Percentiles rank a stretch among this genome's conserved stretches.
These are phyloP conservation scores for Cladosporium sp. DNA, from an alignment of 2,329 filamentous ascomycete genomes.

Conservation along the genomic window DNA sequence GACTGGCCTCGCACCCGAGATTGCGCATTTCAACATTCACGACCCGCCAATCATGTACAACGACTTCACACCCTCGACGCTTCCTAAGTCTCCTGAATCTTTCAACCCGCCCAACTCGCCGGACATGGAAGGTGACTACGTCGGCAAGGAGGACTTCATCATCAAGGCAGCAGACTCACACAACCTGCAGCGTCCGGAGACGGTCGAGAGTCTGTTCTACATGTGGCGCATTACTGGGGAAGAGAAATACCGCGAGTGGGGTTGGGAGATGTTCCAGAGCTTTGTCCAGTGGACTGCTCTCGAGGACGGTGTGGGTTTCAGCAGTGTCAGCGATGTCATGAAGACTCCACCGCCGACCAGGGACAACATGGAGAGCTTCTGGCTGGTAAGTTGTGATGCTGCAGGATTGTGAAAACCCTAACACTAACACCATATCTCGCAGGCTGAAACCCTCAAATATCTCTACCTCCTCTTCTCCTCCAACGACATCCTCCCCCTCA, in stretches of 20 bases:
- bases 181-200: conserved; percentile 93
- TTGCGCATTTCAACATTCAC: conserved; percentile 81
- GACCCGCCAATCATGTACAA: conserved; percentile 62
- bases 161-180: conserved; percentile 82
- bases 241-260: conserved; percentile 85
- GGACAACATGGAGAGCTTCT: conserved; percentile 99
- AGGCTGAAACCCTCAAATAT: conserved; percentile 97
- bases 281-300: conserved; percentile 85
- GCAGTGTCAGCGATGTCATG: conserved; percentile 72
- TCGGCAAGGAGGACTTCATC: conserved; percentile 68
- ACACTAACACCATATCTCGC: background rate
- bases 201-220: conserved; percentile 93
- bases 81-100: conserved; percentile 43
- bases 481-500: conserved; percentile 74
- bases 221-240: conserved; percentile 99
- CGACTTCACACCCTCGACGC: conserved; percentile 41
- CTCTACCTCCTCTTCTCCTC: conserved; percentile 92
- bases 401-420: background rate
- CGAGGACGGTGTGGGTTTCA: conserved; percentile 73
- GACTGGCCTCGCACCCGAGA: conserved; percentile 91
- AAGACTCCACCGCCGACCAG: conserved; percentile 62
- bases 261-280: conserved; percentile 96
- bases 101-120: conserved; percentile 26
- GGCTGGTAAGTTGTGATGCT: conserved; percentile 63
- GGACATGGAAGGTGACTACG: conserved; percentile 49